Conservation (phyloP, 1,139 yeast genomes). For the Yamadazyma taylorii region DNA sequence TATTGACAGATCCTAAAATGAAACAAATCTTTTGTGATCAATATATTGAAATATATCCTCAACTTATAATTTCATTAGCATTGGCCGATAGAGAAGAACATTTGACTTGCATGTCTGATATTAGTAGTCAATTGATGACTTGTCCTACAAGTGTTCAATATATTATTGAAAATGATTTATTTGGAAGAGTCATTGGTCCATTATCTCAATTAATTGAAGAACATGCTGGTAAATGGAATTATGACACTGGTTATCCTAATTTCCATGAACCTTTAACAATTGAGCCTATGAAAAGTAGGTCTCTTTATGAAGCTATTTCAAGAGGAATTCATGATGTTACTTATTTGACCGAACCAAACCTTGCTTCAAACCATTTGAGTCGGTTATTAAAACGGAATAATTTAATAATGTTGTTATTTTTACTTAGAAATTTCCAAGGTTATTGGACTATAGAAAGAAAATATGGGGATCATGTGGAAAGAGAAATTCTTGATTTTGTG, state of each 20-base stretch:
- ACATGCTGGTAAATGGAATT: conserved; percentile 27
- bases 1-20: conserved; percentile 47
- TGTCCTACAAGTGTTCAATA: conserved; percentile 57
- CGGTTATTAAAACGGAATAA: conserved; percentile 28
- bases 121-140: conserved; percentile 62
- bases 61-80: conserved; percentile 47
- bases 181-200: conserved; percentile 49
- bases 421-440: conserved; percentile 56
- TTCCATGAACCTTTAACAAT: conserved; percentile 25
- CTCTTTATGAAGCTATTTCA: conserved; percentile 31
- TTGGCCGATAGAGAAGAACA: conserved; percentile 66
- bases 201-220: conserved; percentile 47
- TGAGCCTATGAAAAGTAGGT: conserved; percentile 18
- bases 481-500: conserved; percentile 51
- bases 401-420: conserved; percentile 37
- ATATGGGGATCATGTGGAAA: conserved; percentile 67
- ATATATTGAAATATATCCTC: conserved; percentile 55
- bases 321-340: conserved; percentile 43
- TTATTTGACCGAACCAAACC: conserved; percentile 41
- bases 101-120: conserved; percentile 51
- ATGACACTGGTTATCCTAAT: conserved; percentile 30
- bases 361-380: conserved; percentile 21
- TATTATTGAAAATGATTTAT: conserved; percentile 36
- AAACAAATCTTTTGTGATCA: conserved; percentile 54
- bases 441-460: conserved; percentile 56